Percentiles rank a stretch among this genome's conserved stretches.
Evolutionary conservation across 495 filamentous ascomycete species (phyloP).

Genomic region (Neurospora sp.): DNA sequence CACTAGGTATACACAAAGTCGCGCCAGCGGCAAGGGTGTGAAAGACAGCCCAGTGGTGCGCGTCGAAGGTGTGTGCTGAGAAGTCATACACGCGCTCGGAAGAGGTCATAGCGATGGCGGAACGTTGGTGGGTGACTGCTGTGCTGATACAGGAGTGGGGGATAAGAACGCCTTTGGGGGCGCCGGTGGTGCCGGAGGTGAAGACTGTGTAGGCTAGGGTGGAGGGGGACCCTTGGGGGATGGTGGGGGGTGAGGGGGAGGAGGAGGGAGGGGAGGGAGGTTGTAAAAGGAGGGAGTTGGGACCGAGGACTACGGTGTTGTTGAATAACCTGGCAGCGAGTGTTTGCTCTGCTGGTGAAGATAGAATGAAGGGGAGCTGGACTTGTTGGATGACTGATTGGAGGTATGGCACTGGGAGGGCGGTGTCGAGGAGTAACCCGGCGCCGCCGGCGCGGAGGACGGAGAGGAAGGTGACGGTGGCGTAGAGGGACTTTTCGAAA

Average conservation of each 20-base stretch:
- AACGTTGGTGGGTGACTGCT: constrained; percentile 31
- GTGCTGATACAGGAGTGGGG: constrained; percentile 30
- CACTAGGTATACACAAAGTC: constrained; percentile 24
- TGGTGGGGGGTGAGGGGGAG: too few species aligned
- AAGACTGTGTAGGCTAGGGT: constrained; percentile 45
- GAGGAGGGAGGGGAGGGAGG: neutral
- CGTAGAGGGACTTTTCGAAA: constrained; percentile 43
- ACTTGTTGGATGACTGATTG: constrained; percentile 19
- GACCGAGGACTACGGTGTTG: constrained; percentile 3
- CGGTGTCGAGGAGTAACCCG: constrained; percentile 48
- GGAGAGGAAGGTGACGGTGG: constrained; percentile 37
- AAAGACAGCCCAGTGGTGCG: constrained; percentile 25
- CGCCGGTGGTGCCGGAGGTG: constrained; percentile 41
- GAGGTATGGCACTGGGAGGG: constrained; percentile 41
- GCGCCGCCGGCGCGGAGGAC: constrained; percentile 44
- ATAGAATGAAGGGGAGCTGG: constrained; percentile 33
- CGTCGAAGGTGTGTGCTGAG: constrained; percentile 53
- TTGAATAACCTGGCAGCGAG: constrained; percentile 8
- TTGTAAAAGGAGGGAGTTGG: neutral
- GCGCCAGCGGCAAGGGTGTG: neutral
- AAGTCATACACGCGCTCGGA: constrained; percentile 45
- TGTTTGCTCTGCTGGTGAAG: constrained; percentile 29
- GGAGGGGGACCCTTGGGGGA: constrained; percentile 6
- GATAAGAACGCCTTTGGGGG: constrained; percentile 33
- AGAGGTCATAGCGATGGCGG: neutral